phyloP scores from a whole-genome alignment of 2,329 filamentous ascomycete species.

The Immersiporthe knoxdaviesiana region DNA sequence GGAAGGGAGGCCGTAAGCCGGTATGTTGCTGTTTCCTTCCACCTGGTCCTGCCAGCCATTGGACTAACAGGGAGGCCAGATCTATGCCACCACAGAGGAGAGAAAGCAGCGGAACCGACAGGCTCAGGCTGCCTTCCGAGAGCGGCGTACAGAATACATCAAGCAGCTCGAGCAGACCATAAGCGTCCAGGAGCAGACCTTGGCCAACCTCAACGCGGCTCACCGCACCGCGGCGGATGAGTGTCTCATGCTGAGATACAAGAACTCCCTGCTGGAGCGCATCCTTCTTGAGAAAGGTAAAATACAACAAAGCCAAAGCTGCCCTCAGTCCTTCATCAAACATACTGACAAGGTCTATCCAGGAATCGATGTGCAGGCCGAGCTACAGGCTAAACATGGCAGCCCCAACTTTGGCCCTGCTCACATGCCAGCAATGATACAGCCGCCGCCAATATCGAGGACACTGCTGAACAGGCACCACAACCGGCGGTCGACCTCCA shows the following conservation, averaged over 20 bases:
- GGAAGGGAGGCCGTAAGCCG: constrained; percentile 96
- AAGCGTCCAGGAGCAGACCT: constrained; percentile 91
- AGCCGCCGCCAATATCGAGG: constrained; percentile 76
- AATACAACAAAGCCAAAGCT: constrained; percentile 20
- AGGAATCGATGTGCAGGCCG: constrained; percentile 97
- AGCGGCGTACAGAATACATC: constrained; percentile 97
- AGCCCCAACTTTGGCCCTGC: constrained; percentile 78
- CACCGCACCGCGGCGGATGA: constrained; percentile 95
- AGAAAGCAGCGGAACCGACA: constrained; percentile 97
- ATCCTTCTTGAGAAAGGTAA: constrained; percentile 95
- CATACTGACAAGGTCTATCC: constrained; percentile 4
- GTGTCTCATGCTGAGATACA: constrained; percentile 97
- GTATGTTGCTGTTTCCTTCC: constrained; percentile 57
- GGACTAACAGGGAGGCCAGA: constrained; percentile 56
- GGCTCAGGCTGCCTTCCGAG: constrained; percentile 95
- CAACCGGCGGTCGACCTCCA: constrained; percentile 70
- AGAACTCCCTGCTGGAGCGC: constrained; percentile 93
- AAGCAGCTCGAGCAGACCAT: constrained; percentile 98
- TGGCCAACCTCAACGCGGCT: constrained; percentile 90
- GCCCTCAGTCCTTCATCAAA: not conserved
- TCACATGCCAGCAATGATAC: constrained; percentile 68
- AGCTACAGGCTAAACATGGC: constrained; percentile 88
- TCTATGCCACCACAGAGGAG: constrained; percentile 98
- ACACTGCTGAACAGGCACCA: constrained; percentile 81
- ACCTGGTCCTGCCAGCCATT: not conserved